A percentile compares a stretch with the other conserved stretches of the same genome.
Evolutionary conservation across 176 grass and related monocot species (phyloP).

Genomic region (Phragmites australis): DNA sequence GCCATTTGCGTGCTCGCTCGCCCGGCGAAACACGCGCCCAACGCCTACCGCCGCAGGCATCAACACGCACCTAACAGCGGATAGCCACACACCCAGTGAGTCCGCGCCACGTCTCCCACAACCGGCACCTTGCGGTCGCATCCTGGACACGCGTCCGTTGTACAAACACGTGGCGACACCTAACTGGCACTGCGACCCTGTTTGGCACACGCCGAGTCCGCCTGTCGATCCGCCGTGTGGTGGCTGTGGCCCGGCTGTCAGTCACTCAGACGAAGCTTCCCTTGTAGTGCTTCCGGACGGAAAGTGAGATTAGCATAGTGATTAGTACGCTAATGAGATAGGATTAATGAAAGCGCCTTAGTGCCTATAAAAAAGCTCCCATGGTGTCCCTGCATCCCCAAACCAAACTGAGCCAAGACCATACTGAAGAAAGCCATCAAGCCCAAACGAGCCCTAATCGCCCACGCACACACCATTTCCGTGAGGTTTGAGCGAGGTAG

Average conservation of each 20-base stretch:
- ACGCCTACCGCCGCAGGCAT: not conserved
- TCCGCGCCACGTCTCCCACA: not conserved
- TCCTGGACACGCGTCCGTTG: not conserved
- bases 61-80: not conserved
- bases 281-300: not conserved
- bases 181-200: not conserved
- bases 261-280: not conserved
- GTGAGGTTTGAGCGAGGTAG: constrained; percentile 48
- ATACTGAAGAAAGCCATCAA: not conserved
- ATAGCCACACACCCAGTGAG: not conserved
- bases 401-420: not conserved
- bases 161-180: fast-evolving
- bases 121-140: constrained; percentile 12
- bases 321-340: constrained; percentile 15
- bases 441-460: not conserved
- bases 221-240: not conserved
- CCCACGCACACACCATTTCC: not conserved
- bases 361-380: constrained; percentile 39
- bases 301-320: constrained; percentile 6
- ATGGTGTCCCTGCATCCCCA: not conserved
- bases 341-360: not conserved
- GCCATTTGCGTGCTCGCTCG: not conserved
- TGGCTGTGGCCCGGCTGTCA: not conserved
- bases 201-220: no score
- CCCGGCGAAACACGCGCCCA: not conserved